Conservation (phyloP, 495 filamentous ascomycete genomes). For the Elasticomyces elasticus region DNA sequence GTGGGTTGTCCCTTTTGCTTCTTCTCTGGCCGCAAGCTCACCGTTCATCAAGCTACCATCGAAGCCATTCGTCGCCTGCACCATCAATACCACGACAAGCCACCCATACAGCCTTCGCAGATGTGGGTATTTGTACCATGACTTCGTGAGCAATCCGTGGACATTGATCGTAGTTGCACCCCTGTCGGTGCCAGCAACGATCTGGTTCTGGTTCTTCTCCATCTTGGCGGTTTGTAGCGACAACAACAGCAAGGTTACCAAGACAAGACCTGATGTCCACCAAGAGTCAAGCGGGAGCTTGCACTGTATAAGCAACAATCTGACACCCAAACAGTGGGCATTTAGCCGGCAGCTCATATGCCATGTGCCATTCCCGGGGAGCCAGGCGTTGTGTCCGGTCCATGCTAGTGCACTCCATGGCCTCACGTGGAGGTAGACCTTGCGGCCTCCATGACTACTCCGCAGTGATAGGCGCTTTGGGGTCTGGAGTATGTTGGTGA, state of each 20-base stretch:
- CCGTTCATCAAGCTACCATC: conserved; percentile 6
- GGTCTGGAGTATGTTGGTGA: too few relatives aligned
- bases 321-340: background rate
- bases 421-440: too few relatives aligned
- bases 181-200: conserved; percentile 3
- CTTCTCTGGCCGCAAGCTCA: background rate
- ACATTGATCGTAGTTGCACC: conserved; percentile 11
- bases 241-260: too few relatives aligned
- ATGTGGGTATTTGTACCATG: conserved; percentile 13
- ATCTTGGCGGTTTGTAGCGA: background rate
- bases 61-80: conserved; percentile 10
- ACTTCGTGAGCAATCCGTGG: conserved; percentile 1
- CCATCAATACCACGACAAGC: conserved; percentile 5
- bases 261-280: too few relatives aligned
- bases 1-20: background rate
- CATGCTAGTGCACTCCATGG: background rate
- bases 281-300: background rate
- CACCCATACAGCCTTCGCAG: conserved; percentile 9
- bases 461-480: too few relatives aligned
- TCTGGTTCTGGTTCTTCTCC: conserved; percentile 8
- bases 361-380: background rate
- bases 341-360: background rate
- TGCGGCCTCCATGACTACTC: background rate
- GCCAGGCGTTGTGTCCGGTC: background rate
- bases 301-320: too few relatives aligned